These are phyloP conservation scores for Neonectria faginata DNA, from an alignment of 2,329 filamentous ascomycete species.

Conservation along the genomic window DNA sequence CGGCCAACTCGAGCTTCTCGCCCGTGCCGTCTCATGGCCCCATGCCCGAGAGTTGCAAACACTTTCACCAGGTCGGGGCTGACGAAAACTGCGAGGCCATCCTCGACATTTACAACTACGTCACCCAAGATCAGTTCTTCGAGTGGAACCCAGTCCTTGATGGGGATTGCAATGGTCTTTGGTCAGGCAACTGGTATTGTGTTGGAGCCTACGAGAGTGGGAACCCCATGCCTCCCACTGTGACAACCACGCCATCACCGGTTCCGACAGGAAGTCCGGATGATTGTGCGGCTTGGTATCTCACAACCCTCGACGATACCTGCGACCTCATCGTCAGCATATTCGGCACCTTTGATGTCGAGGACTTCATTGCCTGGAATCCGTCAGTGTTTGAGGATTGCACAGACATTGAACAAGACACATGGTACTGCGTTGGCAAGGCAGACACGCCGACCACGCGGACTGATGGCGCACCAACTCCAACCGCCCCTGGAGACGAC, in stretches of 20 bases:
- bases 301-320: neutral
- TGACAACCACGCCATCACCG: neutral
- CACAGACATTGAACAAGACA: no score
- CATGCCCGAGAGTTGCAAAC: neutral
- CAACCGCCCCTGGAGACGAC: no score
- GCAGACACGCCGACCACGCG: no score
- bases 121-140: neutral
- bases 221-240: neutral
- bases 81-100: constrained; percentile 1
- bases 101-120: neutral
- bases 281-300: constrained; percentile 12
- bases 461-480: no score
- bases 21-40: neutral
- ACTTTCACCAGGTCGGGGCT: neutral
- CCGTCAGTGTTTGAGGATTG: no score
- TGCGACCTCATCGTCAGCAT: neutral
- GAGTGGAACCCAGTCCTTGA: constrained; percentile 2
- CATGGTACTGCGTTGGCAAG: no score
- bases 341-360: no score
- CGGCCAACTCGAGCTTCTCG: neutral
- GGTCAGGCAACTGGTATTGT: constrained; percentile 16
- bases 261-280: neutral
- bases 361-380: no score
- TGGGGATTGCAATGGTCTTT: constrained; percentile 6
- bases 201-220: neutral